A percentile compares a stretch with the other conserved stretches of the same genome.
phyloP scores from a whole-genome alignment of 2,329 filamentous ascomycete species.

The Mollisiaceae sp. region DNA sequence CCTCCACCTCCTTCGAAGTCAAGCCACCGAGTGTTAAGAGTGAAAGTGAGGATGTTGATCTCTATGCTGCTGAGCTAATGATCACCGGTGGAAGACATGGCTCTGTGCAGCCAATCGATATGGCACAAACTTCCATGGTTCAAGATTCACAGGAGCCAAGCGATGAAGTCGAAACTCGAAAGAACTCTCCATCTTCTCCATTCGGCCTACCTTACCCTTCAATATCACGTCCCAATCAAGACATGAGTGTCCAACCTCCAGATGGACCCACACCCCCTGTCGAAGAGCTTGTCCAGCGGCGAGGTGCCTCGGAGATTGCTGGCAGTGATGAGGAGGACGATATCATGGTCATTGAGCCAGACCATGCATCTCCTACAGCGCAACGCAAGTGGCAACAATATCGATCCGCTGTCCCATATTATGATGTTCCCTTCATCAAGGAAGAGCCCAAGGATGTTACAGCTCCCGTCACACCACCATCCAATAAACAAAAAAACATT shows the following conservation, averaged over 20 bases:
- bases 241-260: background rate
- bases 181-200: background rate
- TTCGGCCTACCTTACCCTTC: background rate
- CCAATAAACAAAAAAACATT: background rate
- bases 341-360: conserved; percentile 15
- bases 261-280: background rate
- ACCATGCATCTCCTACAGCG: conserved; percentile 9
- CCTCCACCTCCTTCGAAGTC: background rate
- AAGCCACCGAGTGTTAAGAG: background rate
- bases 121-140: background rate
- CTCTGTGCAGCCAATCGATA: background rate
- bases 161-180: background rate
- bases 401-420: background rate
- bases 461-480: background rate
- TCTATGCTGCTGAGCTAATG: background rate
- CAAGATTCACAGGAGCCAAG: background rate
- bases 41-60: background rate
- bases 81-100: background rate
- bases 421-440: conserved; percentile 17
- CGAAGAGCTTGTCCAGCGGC: background rate
- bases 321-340: conserved; percentile 16
- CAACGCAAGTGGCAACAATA: conserved; percentile 8
- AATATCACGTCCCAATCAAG: background rate
- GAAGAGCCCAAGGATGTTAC: conserved; percentile 10
- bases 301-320: background rate